A percentile compares a stretch with the other conserved stretches of the same genome.
Conservation (phyloP, 345 rosid genomes). For the Acer campestre region DNA sequence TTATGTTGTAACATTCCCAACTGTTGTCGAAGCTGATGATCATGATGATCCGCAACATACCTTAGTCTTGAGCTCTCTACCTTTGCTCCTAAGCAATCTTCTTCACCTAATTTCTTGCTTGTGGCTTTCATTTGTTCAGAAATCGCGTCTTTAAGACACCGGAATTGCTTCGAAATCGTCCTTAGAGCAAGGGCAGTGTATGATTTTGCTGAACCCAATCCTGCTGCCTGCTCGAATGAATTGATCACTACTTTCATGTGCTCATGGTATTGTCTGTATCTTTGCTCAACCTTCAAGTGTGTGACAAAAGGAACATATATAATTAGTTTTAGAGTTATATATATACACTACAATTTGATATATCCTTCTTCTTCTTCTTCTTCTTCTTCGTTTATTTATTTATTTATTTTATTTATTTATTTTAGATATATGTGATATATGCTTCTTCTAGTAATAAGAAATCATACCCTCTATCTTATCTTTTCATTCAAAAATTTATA, state of each 20-base stretch:
- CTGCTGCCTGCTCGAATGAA: conserved; percentile 68
- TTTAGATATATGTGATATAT: too few species aligned
- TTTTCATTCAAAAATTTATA: background rate
- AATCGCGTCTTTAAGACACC: conserved; percentile 68
- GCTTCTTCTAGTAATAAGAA: too few species aligned
- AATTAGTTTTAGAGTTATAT: background rate
- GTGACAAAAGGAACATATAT: background rate
- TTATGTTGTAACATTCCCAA: conserved; percentile 58
- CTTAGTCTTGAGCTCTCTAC: conserved; percentile 48
- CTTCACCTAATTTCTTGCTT: conserved; percentile 63
- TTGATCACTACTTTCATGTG: conserved; percentile 64
- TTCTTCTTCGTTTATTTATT: too few species aligned
- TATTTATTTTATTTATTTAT: too few species aligned
- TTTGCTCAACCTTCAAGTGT: conserved; percentile 57
- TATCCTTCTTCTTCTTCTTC: too few species aligned
- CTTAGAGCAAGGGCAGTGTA: conserved; percentile 68
- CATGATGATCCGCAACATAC: conserved; percentile 29
- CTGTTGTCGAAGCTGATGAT: conserved; percentile 58
- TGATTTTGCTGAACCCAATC: conserved; percentile 60
- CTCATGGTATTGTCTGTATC: conserved; percentile 68
- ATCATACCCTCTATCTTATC: background rate
- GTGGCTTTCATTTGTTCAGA: conserved; percentile 54
- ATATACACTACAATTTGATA: background rate
- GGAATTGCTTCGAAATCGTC: conserved; percentile 76
- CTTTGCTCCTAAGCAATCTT: conserved; percentile 46